Evolutionary conservation across 2,329 filamentous ascomycete species (phyloP).

Genomic region (Teratosphaeria destructans): DNA sequence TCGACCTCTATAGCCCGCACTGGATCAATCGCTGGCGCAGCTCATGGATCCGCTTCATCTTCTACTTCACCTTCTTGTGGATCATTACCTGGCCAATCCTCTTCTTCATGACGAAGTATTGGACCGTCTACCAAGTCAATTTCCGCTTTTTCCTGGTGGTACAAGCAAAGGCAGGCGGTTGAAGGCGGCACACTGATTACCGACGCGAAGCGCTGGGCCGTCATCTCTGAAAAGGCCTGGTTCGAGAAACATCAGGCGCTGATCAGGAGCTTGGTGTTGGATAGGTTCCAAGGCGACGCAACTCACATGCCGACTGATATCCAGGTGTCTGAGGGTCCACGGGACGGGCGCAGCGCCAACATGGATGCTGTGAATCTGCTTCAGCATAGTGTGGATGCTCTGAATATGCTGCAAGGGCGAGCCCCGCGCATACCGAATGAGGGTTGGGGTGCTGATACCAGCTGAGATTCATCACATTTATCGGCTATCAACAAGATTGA

Average conservation of each 20-base stretch:
- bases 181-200: constrained; percentile 19
- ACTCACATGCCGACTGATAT: constrained; percentile 28
- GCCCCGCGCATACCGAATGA: neutral
- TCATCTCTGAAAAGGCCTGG: constrained; percentile 44
- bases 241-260: constrained; percentile 52
- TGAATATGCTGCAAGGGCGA: constrained; percentile 11
- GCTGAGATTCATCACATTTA: neutral
- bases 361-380: constrained; percentile 17
- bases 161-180: constrained; percentile 4
- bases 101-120: constrained; percentile 56
- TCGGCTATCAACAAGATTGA: no score
- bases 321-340: constrained; percentile 31
- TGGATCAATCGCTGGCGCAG: constrained; percentile 55
- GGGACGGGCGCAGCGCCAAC: constrained; percentile 9
- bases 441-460: constrained; percentile 14
- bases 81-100: constrained; percentile 62
- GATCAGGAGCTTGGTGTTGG: constrained; percentile 49
- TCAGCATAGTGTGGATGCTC: constrained; percentile 14
- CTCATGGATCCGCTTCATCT: constrained; percentile 56
- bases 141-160: constrained; percentile 47
- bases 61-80: constrained; percentile 57
- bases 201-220: constrained; percentile 38
- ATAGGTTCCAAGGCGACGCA: constrained; percentile 41
- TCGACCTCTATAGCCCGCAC: constrained; percentile 55
- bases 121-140: constrained; percentile 54